Evolutionary conservation across 2,329 filamentous ascomycete genomes (phyloP).

Genomic region (Penicillium paneum): DNA sequence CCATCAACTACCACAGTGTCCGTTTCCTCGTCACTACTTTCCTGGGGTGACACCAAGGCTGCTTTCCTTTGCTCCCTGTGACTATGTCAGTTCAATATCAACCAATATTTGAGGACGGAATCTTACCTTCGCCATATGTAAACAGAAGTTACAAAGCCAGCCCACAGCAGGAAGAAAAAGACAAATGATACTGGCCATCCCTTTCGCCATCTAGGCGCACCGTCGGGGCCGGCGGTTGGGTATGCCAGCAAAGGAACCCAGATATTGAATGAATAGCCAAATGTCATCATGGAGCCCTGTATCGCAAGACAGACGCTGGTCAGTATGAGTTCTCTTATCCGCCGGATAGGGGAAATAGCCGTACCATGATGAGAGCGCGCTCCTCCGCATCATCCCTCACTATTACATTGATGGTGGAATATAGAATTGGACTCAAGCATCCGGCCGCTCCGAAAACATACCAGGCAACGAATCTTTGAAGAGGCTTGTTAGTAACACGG

Average conservation of each 20-base stretch:
- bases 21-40: constrained; percentile 11
- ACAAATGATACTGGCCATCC: constrained; percentile 50
- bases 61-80: constrained; percentile 8
- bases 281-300: constrained; percentile 48
- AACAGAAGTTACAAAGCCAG: constrained; percentile 23
- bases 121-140: constrained; percentile 21
- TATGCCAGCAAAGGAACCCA: constrained; percentile 47
- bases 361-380: constrained; percentile 36
- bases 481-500: background rate
- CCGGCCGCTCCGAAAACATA: constrained; percentile 42
- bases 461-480: constrained; percentile 42
- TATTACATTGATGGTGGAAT: constrained; percentile 46
- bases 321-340: background rate
- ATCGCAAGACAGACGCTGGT: background rate
- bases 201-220: constrained; percentile 49
- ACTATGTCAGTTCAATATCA: background rate
- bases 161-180: constrained; percentile 48
- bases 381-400: constrained; percentile 42
- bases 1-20: constrained; percentile 12
- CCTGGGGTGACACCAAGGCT: background rate
- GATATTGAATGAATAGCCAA: constrained; percentile 48
- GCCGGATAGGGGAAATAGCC: background rate
- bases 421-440: constrained; percentile 44
- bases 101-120: background rate
- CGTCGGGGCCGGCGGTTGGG: constrained; percentile 42